Conservation (phyloP, 176 grass and related monocot species). For the Echinochloa phyllopogon region DNA sequence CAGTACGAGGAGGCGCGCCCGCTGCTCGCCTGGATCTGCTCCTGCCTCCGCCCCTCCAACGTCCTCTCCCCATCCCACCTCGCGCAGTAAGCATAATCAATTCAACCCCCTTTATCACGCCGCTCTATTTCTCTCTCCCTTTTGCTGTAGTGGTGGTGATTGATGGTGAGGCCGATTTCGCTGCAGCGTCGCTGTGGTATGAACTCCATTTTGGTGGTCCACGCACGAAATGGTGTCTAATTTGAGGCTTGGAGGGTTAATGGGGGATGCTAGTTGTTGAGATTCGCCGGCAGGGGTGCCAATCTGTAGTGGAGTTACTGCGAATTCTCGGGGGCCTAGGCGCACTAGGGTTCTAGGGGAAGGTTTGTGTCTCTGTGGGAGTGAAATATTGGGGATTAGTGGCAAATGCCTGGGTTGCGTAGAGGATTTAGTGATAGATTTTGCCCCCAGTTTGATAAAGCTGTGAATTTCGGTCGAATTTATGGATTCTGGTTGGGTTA, state of each 20-base stretch:
- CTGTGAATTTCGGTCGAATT: background rate
- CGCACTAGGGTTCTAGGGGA: background rate
- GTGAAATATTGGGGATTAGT: background rate
- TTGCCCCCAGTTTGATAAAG: background rate
- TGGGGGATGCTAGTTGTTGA: background rate
- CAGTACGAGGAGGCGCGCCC: slow-evolving; percentile 97
- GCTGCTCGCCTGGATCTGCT: slow-evolving; percentile 97
- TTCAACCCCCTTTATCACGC: background rate
- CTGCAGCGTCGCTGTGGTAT: background rate
- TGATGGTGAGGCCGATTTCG: slow-evolving; percentile 8
- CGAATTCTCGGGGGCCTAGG: background rate
- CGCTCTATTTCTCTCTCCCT: background rate
- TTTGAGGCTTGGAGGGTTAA: background rate
- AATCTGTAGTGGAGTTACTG: slow-evolving; percentile 11
- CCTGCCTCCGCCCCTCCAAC: slow-evolving; percentile 96
- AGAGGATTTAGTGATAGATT: background rate
- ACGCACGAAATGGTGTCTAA: background rate
- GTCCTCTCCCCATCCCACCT: slow-evolving; percentile 85
- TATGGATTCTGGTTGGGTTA: slow-evolving; percentile 1
- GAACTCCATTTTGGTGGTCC: background rate
- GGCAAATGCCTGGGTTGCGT: background rate
- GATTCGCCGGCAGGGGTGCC: background rate
- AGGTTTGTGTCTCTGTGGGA: background rate
- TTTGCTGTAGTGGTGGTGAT: background rate
- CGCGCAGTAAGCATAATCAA: slow-evolving; percentile 58